Evolutionary conservation across 2,329 filamentous ascomycete genomes (phyloP).

Genomic region (Fusarium equiseti): DNA sequence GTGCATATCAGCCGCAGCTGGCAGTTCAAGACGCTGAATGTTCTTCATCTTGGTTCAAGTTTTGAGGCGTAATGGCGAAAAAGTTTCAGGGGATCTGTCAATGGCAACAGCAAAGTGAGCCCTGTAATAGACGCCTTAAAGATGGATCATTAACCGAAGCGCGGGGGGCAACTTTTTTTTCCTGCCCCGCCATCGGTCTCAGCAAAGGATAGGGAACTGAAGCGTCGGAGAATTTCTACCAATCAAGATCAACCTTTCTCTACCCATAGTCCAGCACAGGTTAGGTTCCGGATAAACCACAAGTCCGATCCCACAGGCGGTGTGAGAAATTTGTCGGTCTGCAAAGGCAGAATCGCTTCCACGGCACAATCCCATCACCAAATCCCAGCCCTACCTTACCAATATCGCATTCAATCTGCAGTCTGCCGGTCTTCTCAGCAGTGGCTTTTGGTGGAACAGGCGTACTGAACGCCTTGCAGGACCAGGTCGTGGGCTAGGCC

Average conservation of each 20-base stretch:
- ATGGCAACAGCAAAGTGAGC: constrained; percentile 2
- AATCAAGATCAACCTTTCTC: constrained; percentile 17
- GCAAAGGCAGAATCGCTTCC: constrained; percentile 54
- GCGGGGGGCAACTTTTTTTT: constrained; percentile 31
- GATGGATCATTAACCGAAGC: constrained; percentile 13
- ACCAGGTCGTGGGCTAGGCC: constrained; percentile 45
- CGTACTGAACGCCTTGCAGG: constrained; percentile 31
- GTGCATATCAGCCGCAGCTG: constrained; percentile 75
- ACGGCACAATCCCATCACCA: constrained; percentile 46
- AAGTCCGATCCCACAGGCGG: constrained; percentile 49
- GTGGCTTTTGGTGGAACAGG: constrained; percentile 34
- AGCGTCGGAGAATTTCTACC: constrained; percentile 26
- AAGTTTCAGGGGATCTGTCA: background rate
- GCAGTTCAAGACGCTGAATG: constrained; percentile 63
- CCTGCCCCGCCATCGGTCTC: constrained; percentile 17
- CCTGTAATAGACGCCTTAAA: constrained; percentile 6
- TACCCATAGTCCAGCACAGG: background rate
- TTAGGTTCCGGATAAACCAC: constrained; percentile 40
- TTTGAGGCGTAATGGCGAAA: background rate
- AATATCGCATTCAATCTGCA: constrained; percentile 15
- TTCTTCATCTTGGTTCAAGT: constrained; percentile 34
- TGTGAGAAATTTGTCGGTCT: constrained; percentile 59
- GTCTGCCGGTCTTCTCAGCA: constrained; percentile 28
- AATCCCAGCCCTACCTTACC: constrained; percentile 36
- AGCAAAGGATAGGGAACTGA: background rate